These are phyloP conservation scores for Tephrocybe sp. DNA, from an alignment of 768 basidiomycete genomes.

Conservation along the genomic window DNA sequence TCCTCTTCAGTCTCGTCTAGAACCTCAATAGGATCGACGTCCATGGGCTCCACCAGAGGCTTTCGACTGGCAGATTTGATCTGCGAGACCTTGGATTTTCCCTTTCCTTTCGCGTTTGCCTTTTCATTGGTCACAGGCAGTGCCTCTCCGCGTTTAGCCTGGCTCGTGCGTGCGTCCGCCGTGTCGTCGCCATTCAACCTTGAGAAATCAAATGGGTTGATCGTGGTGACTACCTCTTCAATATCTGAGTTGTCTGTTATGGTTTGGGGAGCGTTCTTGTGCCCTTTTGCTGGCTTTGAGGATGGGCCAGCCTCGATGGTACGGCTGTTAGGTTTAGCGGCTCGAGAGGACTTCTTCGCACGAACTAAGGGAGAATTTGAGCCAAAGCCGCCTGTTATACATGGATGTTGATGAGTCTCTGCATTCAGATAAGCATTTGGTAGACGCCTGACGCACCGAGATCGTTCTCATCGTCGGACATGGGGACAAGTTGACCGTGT, in stretches of 20 bases:
- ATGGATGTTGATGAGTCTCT: conserved; percentile 3
- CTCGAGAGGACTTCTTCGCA: conserved; percentile 10
- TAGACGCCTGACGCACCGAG: conserved; percentile 18
- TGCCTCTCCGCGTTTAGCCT: conserved; percentile 5
- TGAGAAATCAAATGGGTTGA: conserved; percentile 11
- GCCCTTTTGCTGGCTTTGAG: conserved; percentile 17
- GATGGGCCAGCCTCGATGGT: conserved; percentile 19
- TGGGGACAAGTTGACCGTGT: conserved; percentile 6
- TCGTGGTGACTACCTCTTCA: conserved; percentile 10
- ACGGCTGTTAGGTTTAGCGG: conserved; percentile 12
- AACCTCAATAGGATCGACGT: conserved; percentile 20
- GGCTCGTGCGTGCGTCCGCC: conserved; percentile 2
- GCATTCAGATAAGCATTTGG: neutral
- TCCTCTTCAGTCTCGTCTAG: conserved; percentile 15
- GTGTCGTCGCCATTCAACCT: conserved; percentile 1
- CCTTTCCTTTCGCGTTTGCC: conserved; percentile 29
- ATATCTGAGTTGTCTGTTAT: conserved; percentile 17
- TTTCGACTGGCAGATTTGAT: conserved; percentile 16
- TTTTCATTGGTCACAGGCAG: conserved; percentile 24
- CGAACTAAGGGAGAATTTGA: conserved; percentile 11
- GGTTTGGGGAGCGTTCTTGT: conserved; percentile 8
- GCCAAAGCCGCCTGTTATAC: conserved; percentile 16
- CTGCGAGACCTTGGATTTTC: conserved; percentile 30
- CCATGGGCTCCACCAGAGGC: conserved; percentile 19
- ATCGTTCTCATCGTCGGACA: conserved; percentile 21